Percentiles rank a stretch among this genome's conserved stretches.
Conservation (phyloP, 2,329 filamentous ascomycete species). For the Paecilomyces dactylethromorphus region DNA sequence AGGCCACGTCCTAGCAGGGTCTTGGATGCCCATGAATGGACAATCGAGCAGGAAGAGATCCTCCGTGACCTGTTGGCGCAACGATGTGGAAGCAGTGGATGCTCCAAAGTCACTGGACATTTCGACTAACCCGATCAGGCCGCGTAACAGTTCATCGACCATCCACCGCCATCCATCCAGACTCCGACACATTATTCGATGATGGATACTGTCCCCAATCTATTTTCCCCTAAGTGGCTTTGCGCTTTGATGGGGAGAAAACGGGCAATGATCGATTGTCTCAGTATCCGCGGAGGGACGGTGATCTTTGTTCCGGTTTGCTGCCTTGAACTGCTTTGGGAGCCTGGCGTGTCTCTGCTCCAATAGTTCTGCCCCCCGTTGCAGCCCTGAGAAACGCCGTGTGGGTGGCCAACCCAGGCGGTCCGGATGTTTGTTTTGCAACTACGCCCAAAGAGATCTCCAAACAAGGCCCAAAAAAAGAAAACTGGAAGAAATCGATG, state of each 20-base stretch:
- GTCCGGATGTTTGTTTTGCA: neutral
- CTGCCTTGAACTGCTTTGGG: neutral
- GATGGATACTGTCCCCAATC: neutral
- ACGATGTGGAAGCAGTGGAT: neutral
- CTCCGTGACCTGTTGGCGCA: neutral
- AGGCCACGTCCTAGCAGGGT: neutral
- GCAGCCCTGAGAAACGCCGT: neutral
- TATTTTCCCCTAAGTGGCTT: neutral
- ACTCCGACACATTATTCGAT: neutral
- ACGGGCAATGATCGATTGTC: neutral
- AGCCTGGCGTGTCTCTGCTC: neutral
- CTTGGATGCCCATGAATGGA: neutral
- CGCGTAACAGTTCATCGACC: neutral
- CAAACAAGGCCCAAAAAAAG: neutral
- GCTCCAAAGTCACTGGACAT: neutral
- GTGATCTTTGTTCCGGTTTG: neutral
- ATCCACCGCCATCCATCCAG: neutral
- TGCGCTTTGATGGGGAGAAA: neutral
- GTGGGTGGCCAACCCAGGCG: neutral
- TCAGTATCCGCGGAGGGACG: neutral
- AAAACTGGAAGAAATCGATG: neutral
- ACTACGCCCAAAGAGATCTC: neutral
- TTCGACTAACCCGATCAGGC: neutral
- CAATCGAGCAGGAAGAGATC: neutral
- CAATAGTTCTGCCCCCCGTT: neutral